These are phyloP conservation scores for Narthecium ossifragum DNA, from an alignment of 106 monocot species.

Conservation along the genomic window DNA sequence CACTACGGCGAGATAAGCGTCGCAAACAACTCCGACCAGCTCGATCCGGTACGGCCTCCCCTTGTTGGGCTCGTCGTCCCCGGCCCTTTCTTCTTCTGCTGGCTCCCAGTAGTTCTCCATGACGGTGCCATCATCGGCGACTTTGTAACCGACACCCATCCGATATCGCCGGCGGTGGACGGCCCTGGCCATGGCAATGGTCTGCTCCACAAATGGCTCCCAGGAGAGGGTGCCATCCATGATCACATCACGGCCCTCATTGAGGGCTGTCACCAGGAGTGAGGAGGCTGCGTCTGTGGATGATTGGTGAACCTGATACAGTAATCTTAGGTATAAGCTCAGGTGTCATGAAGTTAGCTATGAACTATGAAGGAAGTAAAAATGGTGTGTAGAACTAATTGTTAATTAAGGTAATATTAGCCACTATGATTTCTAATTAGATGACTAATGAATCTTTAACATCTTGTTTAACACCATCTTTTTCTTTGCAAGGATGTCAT, in stretches of 20 bases:
- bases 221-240: conserved; percentile 94
- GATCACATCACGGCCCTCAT: conserved; percentile 90
- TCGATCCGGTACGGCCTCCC: conserved; percentile 92
- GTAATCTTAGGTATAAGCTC: no score
- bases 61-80: background rate
- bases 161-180: conserved; percentile 69
- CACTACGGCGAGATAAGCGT: conserved; percentile 84
- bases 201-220: conserved; percentile 91
- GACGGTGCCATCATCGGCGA: conserved; percentile 40
- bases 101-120: conserved; percentile 83
- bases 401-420: no score
- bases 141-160: conserved; percentile 83
- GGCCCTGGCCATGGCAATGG: conserved; percentile 72
- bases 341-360: no score
- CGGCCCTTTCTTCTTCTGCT: conserved; percentile 22
- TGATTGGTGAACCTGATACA: conserved; percentile 80
- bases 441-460: no score
- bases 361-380: no score
- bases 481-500: no score
- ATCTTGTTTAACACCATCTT: no score
- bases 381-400: no score
- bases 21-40: conserved; percentile 87
- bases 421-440: no score
- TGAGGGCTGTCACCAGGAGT: conserved; percentile 86
- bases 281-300: conserved; percentile 88